These are phyloP conservation scores for Chenopodium formosanum DNA, from an alignment of 148 eudicot genomes.

Conservation along the genomic window DNA sequence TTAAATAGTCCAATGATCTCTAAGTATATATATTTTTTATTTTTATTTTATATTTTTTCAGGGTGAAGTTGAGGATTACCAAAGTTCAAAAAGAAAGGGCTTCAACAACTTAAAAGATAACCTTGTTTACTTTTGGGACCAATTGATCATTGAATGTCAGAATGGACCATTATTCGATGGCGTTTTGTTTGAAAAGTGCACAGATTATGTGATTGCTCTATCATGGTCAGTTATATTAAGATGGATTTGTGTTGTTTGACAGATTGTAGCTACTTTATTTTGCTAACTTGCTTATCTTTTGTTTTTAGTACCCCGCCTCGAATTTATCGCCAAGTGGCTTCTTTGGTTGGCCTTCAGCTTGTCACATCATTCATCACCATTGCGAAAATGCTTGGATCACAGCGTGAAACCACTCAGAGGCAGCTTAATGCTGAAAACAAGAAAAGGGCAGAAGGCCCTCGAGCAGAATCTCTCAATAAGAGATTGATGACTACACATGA, in stretches of 20 bases:
- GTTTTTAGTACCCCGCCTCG: constrained; percentile 89
- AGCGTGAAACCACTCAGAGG: constrained; percentile 93
- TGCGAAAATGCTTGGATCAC: constrained; percentile 82
- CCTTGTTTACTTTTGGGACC: constrained; percentile 81
- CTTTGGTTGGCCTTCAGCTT: constrained; percentile 90
- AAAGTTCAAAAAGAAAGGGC: constrained; percentile 78
- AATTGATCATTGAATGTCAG: constrained; percentile 77
- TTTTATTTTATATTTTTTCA: constrained; percentile 11
- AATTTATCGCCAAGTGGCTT: constrained; percentile 85
- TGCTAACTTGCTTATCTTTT: constrained; percentile 21
- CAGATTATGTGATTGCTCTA: constrained; percentile 89
- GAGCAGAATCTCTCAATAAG: constrained; percentile 85
- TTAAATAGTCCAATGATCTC: constrained; percentile 2
- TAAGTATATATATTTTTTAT: neutral
- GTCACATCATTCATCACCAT: constrained; percentile 79
- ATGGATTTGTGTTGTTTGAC: constrained; percentile 9
- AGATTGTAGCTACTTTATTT: constrained; percentile 18
- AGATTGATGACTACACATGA: constrained; percentile 76
- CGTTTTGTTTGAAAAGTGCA: constrained; percentile 76
- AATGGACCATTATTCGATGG: constrained; percentile 92
- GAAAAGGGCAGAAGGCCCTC: constrained; percentile 77
- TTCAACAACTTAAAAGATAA: constrained; percentile 87
- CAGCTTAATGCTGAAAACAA: constrained; percentile 90
- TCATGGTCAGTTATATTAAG: constrained; percentile 61
- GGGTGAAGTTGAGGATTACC: constrained; percentile 95